Base-by-base conservation (phyloP, 768 basidiomycete species). In the Termitomyces sp. region DNA sequence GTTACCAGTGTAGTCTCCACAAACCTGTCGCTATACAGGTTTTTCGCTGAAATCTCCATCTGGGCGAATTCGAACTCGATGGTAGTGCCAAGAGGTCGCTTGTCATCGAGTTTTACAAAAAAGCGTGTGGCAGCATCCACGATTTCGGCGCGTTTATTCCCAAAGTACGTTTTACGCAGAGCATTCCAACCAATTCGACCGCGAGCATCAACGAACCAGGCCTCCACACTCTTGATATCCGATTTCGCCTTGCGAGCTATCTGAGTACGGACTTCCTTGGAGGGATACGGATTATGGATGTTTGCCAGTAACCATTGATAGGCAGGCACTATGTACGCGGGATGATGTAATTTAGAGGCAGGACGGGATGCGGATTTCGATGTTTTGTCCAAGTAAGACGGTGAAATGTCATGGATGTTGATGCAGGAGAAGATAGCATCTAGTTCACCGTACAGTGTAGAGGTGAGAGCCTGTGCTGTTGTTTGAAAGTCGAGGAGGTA, bases 171-270 rank as follows among this genome's bases (percentile, higher is more conserved):
- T 50, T 70, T 72, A 2, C 79, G 75, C 0, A 83, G 55, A 0
- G 57, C 14, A 14, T 77, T 83, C 84, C 84, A 86, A 0, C 83
- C 83, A 0, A 84, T 83, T 0, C 81, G 75, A 33, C 76, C 77
- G 0, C 84, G 76, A 2, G 69, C 71, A 10, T 78, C 75, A 20
- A 74, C 62, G 35, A 84, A 85, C 84, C 84, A 84, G 0, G 66
- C 62, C 41, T 77, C 75, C 46, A 85, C 54, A 0, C 74, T 72
- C 46, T 64, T 72, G 2, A 69, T 1, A 0, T 63, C 61, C 28
- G 36, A 70, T 0, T 67, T 62, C 0, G 75, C 66, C 4, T 66
- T 51, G 0, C 13, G 56, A 2, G 75, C 61, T 44, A 84, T 66
- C 0, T 50, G 23, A 0, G 53, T 46, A 26, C 76, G 75, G 20